Evolutionary conservation across 257 asterid genomes (phyloP), one percentile per base, ranked within the genome.

Genomic region (Salvia hispanica): DNA sequence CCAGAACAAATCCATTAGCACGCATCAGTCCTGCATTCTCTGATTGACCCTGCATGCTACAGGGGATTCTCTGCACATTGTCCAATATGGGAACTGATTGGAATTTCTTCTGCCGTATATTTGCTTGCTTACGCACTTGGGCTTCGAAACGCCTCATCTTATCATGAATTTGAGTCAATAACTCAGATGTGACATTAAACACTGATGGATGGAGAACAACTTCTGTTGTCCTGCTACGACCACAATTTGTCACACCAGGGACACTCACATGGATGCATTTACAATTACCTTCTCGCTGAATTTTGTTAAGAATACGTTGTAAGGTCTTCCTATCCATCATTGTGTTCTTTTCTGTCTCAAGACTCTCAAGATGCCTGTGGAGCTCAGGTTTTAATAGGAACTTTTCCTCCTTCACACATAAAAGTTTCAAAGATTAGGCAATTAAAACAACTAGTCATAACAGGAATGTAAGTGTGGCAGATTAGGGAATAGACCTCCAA

Each of bases 181-280:
- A 66, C 77, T 88, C 92, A 58, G 90, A 75, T 68, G 94, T 74
- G 44, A 78, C 71, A 13, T 58, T 76, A 78, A 62, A 74, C 45
- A 82, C 74, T 51, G 96, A 88, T 55, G 96, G 95, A 78, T 88
- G 99, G 78, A 93, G 87, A 71, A 93, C 83, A 74, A 93, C 97
- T 47, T 72, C 86, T 43, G 82, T 81, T 53, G 83, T 80, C 70
- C 91, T 84, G 70, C 56, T 86, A 69, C 89, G 84, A 44, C 89
- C 85, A 76, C 87, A 89, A 78, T 93, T 88, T 47, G 99, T 90
- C 78, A 90, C 78, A 47, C 56, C 82, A 40, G 99, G 99, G 78
- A 85, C 82, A 62, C 85, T 80, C 62, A 83, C 76, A 48, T 59
- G 68, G 63, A 90, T 86, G 83, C 91, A 80, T 81, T 85, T 93